Evolutionary conservation across 495 filamentous ascomycete genomes (phyloP).

Genomic region (Annulohypoxylon stygium): DNA sequence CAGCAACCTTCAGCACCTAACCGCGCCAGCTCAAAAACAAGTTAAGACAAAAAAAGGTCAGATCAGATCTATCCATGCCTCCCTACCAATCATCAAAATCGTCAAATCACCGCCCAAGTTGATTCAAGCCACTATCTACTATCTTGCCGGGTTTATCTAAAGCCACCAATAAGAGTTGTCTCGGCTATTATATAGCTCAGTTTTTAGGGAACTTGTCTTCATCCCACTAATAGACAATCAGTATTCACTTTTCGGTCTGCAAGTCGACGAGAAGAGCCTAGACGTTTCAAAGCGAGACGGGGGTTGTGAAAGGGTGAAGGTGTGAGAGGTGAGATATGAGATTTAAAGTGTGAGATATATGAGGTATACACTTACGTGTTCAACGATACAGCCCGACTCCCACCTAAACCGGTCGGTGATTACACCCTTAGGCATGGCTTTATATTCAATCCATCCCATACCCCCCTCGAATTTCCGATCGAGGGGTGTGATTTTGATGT

Average conservation of each 20-base stretch:
- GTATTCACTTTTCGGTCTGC: not conserved
- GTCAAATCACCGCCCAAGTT: not conserved
- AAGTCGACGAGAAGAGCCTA: not conserved
- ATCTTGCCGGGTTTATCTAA: not conserved
- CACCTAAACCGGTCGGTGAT: conserved; percentile 15
- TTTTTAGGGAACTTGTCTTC: conserved; percentile 47
- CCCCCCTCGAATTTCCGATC: not conserved
- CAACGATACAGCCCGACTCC: conserved; percentile 17
- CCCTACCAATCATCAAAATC: not conserved
- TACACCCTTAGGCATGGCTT: not conserved
- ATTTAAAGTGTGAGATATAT: not conserved
- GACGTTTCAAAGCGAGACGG: not conserved
- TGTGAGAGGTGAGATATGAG: not conserved
- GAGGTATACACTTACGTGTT: conserved; percentile 9
- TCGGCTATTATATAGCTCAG: not conserved
- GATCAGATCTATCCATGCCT: not conserved
- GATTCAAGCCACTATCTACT: not conserved
- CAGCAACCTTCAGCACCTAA: not conserved
- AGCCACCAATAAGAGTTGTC: not conserved
- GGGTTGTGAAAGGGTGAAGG: not conserved
- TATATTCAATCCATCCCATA: conserved; percentile 1
- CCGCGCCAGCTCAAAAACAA: not conserved
- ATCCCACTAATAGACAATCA: conserved; percentile 46
- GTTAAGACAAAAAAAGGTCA: not conserved
- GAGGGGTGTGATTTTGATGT: not conserved